These are phyloP conservation scores for Populus tremula DNA, from an alignment of 345 rosid genomes.

Conservation along the genomic window DNA sequence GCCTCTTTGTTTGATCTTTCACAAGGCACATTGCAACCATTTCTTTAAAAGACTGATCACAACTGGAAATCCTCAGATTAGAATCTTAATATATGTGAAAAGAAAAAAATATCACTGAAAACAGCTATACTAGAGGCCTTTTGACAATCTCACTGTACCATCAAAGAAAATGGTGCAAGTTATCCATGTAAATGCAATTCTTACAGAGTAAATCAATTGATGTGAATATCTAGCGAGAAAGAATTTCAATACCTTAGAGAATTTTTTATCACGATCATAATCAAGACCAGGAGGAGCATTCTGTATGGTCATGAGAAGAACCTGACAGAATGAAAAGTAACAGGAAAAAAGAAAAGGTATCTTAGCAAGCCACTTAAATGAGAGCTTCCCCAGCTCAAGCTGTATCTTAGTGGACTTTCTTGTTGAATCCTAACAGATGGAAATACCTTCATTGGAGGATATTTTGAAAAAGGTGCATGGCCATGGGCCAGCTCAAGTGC, in stretches of 20 bases:
- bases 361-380: not conserved
- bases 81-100: constrained; percentile 42
- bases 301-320: constrained; percentile 96
- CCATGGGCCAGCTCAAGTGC: constrained; percentile 99
- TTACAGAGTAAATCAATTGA: not conserved
- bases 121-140: constrained; percentile 1
- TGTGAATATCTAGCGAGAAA: constrained; percentile 47
- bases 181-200: not conserved
- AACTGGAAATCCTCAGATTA: constrained; percentile 83
- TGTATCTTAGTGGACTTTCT: not conserved
- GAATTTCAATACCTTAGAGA: constrained; percentile 90
- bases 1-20: constrained; percentile 98
- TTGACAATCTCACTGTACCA: constrained; percentile 2
- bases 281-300: constrained; percentile 98
- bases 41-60: constrained; percentile 99
- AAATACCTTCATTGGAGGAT: constrained; percentile 97
- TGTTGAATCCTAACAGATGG: not conserved
- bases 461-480: constrained; percentile 97
- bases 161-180: constrained; percentile 5
- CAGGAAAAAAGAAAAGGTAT: not conserved
- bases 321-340: constrained; percentile 39
- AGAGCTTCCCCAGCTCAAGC: not conserved
- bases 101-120: not conserved
- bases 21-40: constrained; percentile 99
- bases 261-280: constrained; percentile 96